Evolutionary conservation across 768 basidiomycete genomes (phyloP), one percentile per base, ranked within the genome.

Genomic region (Antrodiella citrinella): DNA sequence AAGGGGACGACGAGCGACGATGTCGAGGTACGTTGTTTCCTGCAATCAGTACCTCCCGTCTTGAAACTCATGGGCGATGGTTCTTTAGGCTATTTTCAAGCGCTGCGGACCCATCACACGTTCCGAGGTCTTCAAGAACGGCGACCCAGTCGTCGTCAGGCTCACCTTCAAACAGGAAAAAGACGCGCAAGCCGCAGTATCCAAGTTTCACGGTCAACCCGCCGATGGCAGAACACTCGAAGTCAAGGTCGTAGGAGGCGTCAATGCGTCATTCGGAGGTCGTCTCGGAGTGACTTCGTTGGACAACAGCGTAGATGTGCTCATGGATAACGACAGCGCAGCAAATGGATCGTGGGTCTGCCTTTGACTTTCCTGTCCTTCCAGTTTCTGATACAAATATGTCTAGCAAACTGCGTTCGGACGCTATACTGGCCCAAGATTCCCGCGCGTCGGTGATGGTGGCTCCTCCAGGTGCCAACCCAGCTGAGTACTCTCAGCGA

Each of bases 321-420:
- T 88, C 26, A 83, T 88, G 78, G 68, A 73, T 26, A 64, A 69
- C 5, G 58, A 57, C 4, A 67, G 64, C 12, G 11, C 54, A 12
- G 66, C 68, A 21, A 66, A 64, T n/a, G 74, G 73, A 49, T 83
- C 84, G 85, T 87, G 60, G 67, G 80, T 75, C 12, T 25, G 47
- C 15, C 2, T 47, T 46, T 46, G 42, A 19, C 26, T 25, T 18
- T 7, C 30, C 41, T 3, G 22, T 5, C 10, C 7, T 4, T 35
- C 9, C 22, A 15, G 7, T 1, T 46, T 20, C 12, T 47, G n/a
- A 15, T 23, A 22, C n/a, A 42, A 20, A 11, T 45, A 22, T 20
- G 10, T 25, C 46, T 57, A 91, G 90, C 53, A 92, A 91, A 78
- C 73, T 93, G 73, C 86, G 90, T 48, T 91, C 90, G 2, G 90